These are phyloP conservation scores for Crataegus laevigata DNA, from an alignment of 306 rosid genomes.

Conservation along the genomic window DNA sequence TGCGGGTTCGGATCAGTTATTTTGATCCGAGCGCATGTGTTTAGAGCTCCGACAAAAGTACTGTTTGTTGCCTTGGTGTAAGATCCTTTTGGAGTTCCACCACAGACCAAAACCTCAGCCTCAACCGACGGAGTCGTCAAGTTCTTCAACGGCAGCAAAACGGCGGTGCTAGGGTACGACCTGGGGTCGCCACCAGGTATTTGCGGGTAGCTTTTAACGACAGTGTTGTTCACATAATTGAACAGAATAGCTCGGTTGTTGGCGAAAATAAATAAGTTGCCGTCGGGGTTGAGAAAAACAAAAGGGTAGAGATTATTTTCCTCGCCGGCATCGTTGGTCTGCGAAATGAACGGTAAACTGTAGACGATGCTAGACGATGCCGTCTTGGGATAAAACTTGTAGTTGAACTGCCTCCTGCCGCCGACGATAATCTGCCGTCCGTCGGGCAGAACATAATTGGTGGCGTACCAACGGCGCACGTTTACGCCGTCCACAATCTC, in stretches of 20 bases:
- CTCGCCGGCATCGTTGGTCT: constrained; percentile 24
- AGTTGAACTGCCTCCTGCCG: constrained; percentile 42
- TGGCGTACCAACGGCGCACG: constrained; percentile 47
- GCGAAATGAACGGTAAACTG: constrained; percentile 24
- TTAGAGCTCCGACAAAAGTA: constrained; percentile 25
- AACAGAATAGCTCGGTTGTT: constrained; percentile 48
- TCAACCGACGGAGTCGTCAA: not conserved
- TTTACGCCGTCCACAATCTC: constrained; percentile 18
- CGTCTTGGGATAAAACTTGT: constrained; percentile 47
- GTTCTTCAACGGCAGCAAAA: constrained; percentile 45
- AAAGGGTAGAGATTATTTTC: constrained; percentile 69
- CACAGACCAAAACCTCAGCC: constrained; percentile 66
- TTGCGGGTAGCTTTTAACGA: constrained; percentile 37
- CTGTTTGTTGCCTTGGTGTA: not conserved
- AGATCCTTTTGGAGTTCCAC: constrained; percentile 58
- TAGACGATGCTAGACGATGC: not conserved
- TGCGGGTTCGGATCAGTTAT: constrained; percentile 50
- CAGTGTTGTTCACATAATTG: constrained; percentile 24
- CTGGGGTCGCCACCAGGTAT: constrained; percentile 61
- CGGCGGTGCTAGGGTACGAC: constrained; percentile 60
- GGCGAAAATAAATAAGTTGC: constrained; percentile 55
- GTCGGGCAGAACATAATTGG: constrained; percentile 46
- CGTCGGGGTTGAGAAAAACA: constrained; percentile 51
- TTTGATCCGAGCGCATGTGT: constrained; percentile 44
- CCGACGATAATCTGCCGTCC: constrained; percentile 55